Percentiles rank a stretch among this genome's conserved stretches.
Conservation (phyloP, 805 yeast genomes). For the Hanseniaspora valbyensis region DNA sequence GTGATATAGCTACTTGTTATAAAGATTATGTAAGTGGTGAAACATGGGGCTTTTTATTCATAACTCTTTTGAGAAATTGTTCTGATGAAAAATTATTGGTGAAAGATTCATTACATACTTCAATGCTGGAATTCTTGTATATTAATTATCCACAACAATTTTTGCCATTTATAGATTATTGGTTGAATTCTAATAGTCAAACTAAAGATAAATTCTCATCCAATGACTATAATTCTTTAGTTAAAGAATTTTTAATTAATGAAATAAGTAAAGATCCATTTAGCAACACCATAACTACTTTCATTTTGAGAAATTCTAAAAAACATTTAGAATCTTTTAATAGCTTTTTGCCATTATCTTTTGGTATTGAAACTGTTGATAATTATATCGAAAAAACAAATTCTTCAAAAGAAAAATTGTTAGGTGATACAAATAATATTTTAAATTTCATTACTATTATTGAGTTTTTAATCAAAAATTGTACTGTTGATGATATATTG, state of each 20-base stretch:
- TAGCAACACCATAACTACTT: not conserved
- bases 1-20: not conserved
- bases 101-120: constrained; percentile 32
- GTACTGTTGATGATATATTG: not conserved
- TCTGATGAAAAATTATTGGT: constrained; percentile 36
- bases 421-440: not conserved
- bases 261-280: not conserved
- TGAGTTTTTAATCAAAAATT: constrained; percentile 1
- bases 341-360: not conserved
- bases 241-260: not conserved
- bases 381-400: not conserved
- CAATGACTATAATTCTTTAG: not conserved
- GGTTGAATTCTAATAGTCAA: constrained; percentile 26
- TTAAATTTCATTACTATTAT: constrained; percentile 8
- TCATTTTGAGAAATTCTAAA: constrained; percentile 5
- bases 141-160: constrained; percentile 36
- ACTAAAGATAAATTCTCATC: constrained; percentile 1
- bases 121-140: constrained; percentile 34
- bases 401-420: not conserved
- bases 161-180: constrained; percentile 32
- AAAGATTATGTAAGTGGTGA: constrained; percentile 18
- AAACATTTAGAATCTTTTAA: constrained; percentile 3
- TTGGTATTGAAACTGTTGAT: not conserved
- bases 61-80: constrained; percentile 46
- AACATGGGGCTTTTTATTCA: constrained; percentile 36